Conservation (phyloP, 371 early-diverging fungal species). For the Umbelopsis sp. region DNA sequence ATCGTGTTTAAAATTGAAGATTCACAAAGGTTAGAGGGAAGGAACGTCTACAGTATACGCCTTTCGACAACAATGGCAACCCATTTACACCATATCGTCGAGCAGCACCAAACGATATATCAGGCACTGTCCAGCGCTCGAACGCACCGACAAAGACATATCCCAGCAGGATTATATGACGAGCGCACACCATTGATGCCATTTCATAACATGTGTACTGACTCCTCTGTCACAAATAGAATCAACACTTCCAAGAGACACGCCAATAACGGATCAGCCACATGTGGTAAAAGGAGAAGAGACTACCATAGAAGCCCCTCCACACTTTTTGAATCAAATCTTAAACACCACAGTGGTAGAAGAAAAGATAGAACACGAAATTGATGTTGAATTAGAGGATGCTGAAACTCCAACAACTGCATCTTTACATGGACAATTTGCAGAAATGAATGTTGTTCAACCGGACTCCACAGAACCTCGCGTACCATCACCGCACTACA, state of each 20-base stretch:
- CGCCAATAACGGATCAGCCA: constrained; percentile 7
- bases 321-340: not conserved
- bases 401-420: not conserved
- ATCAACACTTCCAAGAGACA: not conserved
- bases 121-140: too few relatives aligned
- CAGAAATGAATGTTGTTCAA: not conserved
- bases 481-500: not conserved
- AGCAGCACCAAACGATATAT: too few relatives aligned
- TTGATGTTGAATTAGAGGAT: not conserved
- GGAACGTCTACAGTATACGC: not conserved
- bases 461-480: not conserved
- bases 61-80: not conserved
- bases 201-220: too few relatives aligned
- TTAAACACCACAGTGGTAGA: not conserved
- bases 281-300: not conserved
- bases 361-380: not conserved
- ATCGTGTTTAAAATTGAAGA: not conserved
- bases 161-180: too few relatives aligned
- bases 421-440: constrained; percentile 5
- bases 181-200: too few relatives aligned
- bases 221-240: not conserved
- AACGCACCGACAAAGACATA: too few relatives aligned
- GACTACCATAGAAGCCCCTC: not conserved
- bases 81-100: too few relatives aligned
- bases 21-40: not conserved